phyloP scores from a whole-genome alignment of 257 asterid species.

The Misopates orontium region DNA sequence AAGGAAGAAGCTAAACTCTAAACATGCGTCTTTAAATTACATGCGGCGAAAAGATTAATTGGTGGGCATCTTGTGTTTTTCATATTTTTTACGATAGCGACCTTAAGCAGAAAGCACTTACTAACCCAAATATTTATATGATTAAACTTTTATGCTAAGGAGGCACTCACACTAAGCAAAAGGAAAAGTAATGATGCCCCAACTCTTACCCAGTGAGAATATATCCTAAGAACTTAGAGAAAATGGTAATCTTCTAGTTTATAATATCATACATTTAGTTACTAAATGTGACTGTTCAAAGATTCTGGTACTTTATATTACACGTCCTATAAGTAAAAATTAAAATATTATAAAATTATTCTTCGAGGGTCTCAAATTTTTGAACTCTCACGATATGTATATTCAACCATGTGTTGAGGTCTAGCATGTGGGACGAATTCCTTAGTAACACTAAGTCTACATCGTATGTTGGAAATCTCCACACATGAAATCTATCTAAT shows the following conservation, averaged over 20 bases:
- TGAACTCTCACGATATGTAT: no score
- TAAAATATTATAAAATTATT: not conserved
- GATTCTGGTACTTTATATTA: not conserved
- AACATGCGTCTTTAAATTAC: slow-evolving; percentile 23
- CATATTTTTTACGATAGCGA: slow-evolving; percentile 35
- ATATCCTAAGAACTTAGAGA: slow-evolving; percentile 28
- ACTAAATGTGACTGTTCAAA: not conserved
- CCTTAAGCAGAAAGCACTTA: slow-evolving; percentile 41
- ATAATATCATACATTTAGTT: not conserved
- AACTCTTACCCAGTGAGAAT: slow-evolving; percentile 23
- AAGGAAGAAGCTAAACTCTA: slow-evolving; percentile 25
- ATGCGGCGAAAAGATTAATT: slow-evolving; percentile 34
- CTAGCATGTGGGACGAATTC: no score
- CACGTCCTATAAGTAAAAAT: not conserved
- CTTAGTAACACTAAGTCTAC: no score
- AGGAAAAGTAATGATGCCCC: slow-evolving; percentile 40
- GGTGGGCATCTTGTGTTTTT: slow-evolving; percentile 52
- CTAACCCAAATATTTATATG: slow-evolving; percentile 30
- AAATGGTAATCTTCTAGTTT: not conserved
- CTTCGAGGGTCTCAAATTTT: no score
- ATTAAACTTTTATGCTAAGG: slow-evolving; percentile 57
- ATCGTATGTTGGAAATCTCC: no score
- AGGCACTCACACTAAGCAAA: slow-evolving; percentile 42
- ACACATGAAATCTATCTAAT: no score
- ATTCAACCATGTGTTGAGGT: no score